These are phyloP conservation scores for Metarhizium brunneum DNA, from an alignment of 2,329 filamentous ascomycete species.

Conservation along the genomic window DNA sequence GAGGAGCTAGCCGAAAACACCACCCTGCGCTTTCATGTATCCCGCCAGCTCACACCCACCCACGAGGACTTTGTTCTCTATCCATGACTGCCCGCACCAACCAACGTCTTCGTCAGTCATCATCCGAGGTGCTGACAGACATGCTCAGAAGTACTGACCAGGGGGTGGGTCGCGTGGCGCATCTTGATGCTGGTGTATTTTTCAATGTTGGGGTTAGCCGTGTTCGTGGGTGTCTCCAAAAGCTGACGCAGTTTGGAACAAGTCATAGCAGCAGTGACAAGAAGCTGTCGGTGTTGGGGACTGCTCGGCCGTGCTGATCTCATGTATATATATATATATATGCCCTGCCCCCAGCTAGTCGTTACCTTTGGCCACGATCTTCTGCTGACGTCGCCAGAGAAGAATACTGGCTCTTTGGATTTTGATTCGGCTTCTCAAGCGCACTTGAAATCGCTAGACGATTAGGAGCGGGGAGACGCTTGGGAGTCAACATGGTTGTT, in stretches of 20 bases:
- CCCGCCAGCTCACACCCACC: background rate
- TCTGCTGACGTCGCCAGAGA: background rate
- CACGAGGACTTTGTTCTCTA: background rate
- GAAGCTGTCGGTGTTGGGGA: background rate
- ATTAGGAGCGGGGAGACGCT: background rate
- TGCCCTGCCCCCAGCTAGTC: background rate
- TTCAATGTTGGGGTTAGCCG: background rate
- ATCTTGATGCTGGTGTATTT: background rate
- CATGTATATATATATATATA: background rate
- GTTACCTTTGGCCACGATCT: no score
- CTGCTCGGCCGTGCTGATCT: background rate
- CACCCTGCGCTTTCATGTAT: background rate
- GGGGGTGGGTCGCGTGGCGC: background rate
- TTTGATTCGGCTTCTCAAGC: background rate
- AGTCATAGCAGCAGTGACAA: background rate
- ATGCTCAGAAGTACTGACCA: background rate
- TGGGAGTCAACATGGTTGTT: slow-evolving; percentile 15
- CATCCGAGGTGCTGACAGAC: background rate
- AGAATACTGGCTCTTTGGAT: background rate
- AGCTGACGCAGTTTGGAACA: background rate
- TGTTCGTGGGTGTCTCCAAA: background rate
- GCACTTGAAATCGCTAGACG: background rate
- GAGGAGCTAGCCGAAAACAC: background rate
- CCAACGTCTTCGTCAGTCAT: background rate
- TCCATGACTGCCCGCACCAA: background rate